Evolutionary conservation across 176 grass and related monocot species (phyloP), one percentile per base, ranked within the genome.

Genomic region (Phoenix roebelenii): DNA sequence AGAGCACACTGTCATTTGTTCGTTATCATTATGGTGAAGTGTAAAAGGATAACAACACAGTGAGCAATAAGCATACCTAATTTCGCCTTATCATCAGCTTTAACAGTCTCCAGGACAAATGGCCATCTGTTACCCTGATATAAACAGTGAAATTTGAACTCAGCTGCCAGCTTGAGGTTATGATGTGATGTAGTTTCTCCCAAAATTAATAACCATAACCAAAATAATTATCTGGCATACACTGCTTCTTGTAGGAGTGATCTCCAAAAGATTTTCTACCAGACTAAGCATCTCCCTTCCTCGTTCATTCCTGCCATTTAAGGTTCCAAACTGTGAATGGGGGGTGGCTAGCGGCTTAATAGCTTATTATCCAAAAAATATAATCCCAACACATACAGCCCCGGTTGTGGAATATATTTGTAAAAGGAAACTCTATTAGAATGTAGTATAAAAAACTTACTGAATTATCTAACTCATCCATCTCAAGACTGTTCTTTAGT

Each of bases 61-160:
- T 44, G 54, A 25, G 7, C 39, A 50, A 44, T 14, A 44, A 44
- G 35, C 7, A 23, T 82, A 96, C 91, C 91, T 68, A 79, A n/a
- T 77, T 96, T 96, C 29, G 86, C 91, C 16, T 68, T 84, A 77
- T 96, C 91, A 9, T 96, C 91, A 30, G 91, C 83, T 82, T 96
- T 96, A 56, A 96, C 83, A 3, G 91, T 96, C 80, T 96, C 83
- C 83, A 85, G 82, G 50, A 96, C 91, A 68, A 90, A 96, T 6
- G 91, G 86, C 66, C 80, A 72, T 28, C 91, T 84, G 18, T 59
- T 70, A 22, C 91, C 91, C 91, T 90, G 74, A 65, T 79, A 56
- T 51, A 61, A 29, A 70, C 16, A 63, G 18, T 17, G 49, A 23
- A 54, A 57, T 18, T 67, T 22, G 23, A 23, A 30, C 26, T 44